Evolutionary conservation across 345 rosid species (phyloP), one percentile per base, ranked within the genome.

Genomic region (Lumnitzera littorea): DNA sequence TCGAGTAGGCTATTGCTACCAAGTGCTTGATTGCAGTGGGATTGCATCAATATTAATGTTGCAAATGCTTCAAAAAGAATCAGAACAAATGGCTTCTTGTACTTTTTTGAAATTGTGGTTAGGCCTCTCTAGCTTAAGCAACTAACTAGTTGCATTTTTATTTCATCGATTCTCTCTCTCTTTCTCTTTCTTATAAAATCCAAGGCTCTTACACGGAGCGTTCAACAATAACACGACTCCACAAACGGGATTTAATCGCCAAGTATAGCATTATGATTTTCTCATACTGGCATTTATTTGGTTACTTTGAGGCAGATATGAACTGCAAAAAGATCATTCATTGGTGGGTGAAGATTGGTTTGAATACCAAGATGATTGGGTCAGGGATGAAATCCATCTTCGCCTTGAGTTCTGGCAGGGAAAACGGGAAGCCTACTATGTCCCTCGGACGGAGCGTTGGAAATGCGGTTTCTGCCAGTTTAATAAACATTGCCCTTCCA

Each of bases 391-490:
- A 72, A 65, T 81, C 46, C 77, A 49, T 65, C 62, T 20, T 53
- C 53, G 70, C 61, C 77, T 88, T 9, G 84, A 75, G 65, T 74
- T 91, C 59, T 91, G 94, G 91, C 64, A 24, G 14, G 86, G 84
- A 46, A 79, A 82, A 66, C 61, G 88, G 65, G 91, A 82, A 67
- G 84, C 89, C 27, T 73, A 58, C 55, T 88, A 74, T 70, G 55
- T 76, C 29, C 88, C 85, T 9, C 75, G 75, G 69, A 88, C 86
- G 70, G 96, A 88, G 78, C 84, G 83, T 10, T 91, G 98, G 98
- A 91, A 91, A 74, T 88, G 96, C 58, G 57, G 72, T 52, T 68
- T 23, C 68, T 91, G 96, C 60, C 81, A 78, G 31, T 86, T 74
- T 70, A 77, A 83, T 62, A 60, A 72, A 1, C 60, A 58, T 10